Evolutionary conservation across 495 filamentous ascomycete genomes (phyloP).

Genomic region (Aspergillus egyptiacus): DNA sequence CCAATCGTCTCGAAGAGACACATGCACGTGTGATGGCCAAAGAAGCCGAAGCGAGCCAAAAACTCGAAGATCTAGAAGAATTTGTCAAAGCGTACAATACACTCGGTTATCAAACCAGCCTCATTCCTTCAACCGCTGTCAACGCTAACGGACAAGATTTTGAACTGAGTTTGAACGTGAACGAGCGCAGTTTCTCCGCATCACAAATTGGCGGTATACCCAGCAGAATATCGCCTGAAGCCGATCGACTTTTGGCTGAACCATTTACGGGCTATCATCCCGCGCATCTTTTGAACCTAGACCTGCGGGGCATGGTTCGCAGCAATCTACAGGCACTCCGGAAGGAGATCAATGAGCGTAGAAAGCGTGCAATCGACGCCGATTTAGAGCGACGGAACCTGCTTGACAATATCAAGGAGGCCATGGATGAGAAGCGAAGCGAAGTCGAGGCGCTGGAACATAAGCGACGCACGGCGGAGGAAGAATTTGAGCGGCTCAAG

Average conservation of each 20-base stretch:
- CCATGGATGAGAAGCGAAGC: constrained; percentile 84
- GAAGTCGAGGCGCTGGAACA: constrained; percentile 93
- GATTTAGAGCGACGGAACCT: constrained; percentile 89
- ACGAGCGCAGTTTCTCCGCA: constrained; percentile 67
- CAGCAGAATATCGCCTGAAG: constrained; percentile 43
- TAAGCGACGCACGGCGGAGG: constrained; percentile 72
- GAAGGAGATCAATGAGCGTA: constrained; percentile 82
- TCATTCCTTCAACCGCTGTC: constrained; percentile 75
- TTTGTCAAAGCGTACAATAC: constrained; percentile 86
- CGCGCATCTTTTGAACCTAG: constrained; percentile 76
- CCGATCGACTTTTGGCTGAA: constrained; percentile 71
- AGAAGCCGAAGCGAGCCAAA: constrained; percentile 72
- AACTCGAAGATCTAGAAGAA: constrained; percentile 83
- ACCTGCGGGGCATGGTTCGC: constrained; percentile 76
- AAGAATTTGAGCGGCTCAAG: constrained; percentile 90
- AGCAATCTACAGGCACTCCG: constrained; percentile 68
- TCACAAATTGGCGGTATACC: constrained; percentile 61
- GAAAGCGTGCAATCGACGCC: constrained; percentile 72
- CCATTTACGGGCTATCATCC: constrained; percentile 81
- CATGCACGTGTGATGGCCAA: constrained; percentile 77
- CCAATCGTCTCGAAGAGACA: constrained; percentile 68
- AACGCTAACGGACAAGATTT: constrained; percentile 81
- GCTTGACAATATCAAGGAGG: constrained; percentile 87
- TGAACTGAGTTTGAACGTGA: constrained; percentile 72
- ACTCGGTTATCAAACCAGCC: constrained; percentile 82